These are phyloP conservation scores for Cercospora berteroae DNA, from an alignment of 2,329 filamentous ascomycete species.

Conservation along the genomic window DNA sequence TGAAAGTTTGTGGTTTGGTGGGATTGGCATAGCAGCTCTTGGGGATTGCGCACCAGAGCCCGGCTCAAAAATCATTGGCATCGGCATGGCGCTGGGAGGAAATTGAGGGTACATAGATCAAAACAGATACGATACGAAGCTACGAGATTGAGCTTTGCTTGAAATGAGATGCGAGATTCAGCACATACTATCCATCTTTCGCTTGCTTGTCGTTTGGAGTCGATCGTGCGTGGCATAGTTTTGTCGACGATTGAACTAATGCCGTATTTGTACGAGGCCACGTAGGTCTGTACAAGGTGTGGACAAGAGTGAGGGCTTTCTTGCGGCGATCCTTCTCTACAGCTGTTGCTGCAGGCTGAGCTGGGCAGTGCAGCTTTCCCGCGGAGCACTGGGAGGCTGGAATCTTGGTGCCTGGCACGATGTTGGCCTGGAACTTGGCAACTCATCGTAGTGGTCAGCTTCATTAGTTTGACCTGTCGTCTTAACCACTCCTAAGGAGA, in stretches of 20 bases:
- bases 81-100: constrained; percentile 6
- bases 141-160: constrained; percentile 9
- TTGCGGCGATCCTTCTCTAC: not conserved
- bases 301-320: not conserved
- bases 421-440: not conserved
- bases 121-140: constrained; percentile 13
- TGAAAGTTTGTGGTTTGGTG: not conserved
- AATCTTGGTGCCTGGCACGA: not conserved
- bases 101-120: constrained; percentile 13
- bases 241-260: not conserved
- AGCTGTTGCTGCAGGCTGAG: not conserved
- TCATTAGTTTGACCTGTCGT: not conserved
- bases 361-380: not conserved
- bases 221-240: not conserved
- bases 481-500: not conserved
- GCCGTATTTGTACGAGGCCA: not conserved
- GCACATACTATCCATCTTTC: not conserved
- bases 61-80: not conserved
- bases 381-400: not conserved
- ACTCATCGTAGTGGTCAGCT: too few relatives aligned
- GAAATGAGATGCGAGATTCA: constrained; percentile 14
- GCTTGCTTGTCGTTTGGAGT: not conserved
- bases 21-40: not conserved
- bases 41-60: not conserved
- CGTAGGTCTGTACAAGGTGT: not conserved